Percentiles rank a stretch among this genome's conserved stretches.
These are phyloP conservation scores for Podospora pseudocomata DNA, from an alignment of 495 filamentous ascomycete genomes.

Conservation along the genomic window DNA sequence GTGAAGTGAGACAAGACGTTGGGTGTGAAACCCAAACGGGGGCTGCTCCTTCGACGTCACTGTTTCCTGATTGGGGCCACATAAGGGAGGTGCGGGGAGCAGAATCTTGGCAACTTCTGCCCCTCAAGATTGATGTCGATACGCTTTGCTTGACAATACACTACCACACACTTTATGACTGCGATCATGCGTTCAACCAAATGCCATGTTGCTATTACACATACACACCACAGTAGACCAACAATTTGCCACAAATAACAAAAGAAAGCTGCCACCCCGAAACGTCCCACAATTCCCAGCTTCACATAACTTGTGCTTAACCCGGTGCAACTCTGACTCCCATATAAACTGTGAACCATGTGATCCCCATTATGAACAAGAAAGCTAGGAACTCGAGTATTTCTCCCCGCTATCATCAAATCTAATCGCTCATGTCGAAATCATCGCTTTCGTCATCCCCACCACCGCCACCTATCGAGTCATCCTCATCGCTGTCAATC, in stretches of 20 bases:
- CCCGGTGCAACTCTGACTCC: background rate
- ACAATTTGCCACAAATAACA: slow-evolving; percentile 8
- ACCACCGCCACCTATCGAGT: slow-evolving; percentile 34
- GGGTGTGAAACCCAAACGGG: background rate
- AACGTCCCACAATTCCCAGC: background rate
- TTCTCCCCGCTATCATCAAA: background rate
- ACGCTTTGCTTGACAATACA: background rate
- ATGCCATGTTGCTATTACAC: background rate
- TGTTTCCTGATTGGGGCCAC: background rate
- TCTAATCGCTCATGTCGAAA: slow-evolving; percentile 30
- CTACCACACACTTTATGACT: background rate
- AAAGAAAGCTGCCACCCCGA: slow-evolving; percentile 5
- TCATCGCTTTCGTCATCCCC: slow-evolving; percentile 22
- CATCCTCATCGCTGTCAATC: slow-evolving; percentile 45
- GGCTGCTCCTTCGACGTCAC: background rate
- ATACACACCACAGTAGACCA: background rate
- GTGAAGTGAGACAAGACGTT: background rate
- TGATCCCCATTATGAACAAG: background rate
- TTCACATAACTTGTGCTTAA: background rate
- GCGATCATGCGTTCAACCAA: background rate
- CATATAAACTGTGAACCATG: background rate
- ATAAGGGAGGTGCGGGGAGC: background rate
- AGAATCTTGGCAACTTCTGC: background rate
- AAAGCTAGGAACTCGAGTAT: background rate
- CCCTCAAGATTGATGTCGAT: too few species aligned